Conservation (phyloP, 352 stramenopile genomes). For the Elongisporangium anandrum region DNA sequence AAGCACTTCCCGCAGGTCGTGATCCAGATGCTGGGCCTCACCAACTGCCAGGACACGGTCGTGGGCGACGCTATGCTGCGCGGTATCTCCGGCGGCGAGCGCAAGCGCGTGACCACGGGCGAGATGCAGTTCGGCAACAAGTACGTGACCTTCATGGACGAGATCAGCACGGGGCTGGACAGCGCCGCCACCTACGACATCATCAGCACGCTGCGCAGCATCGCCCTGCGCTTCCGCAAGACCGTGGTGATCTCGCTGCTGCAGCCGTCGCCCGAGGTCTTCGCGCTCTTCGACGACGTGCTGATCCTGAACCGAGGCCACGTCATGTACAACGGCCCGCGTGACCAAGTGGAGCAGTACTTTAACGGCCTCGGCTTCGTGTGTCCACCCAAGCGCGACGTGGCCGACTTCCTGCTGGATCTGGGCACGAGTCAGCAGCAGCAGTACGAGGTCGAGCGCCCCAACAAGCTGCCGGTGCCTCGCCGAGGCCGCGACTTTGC, state of each 20-base stretch:
- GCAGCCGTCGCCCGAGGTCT: slow-evolving; percentile 52
- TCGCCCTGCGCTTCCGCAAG: slow-evolving; percentile 34
- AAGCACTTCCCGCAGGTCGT: slow-evolving; percentile 25
- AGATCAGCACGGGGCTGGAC: slow-evolving; percentile 92
- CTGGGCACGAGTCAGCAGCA: slow-evolving; percentile 16
- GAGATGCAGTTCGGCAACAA: slow-evolving; percentile 79
- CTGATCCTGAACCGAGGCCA: slow-evolving; percentile 50
- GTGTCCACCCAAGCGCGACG: slow-evolving; percentile 25
- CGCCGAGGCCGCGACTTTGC: slow-evolving; percentile 14
- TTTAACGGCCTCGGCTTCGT: slow-evolving; percentile 34
- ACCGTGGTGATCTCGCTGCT: slow-evolving; percentile 54
- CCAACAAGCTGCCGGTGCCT: neutral
- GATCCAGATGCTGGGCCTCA: slow-evolving; percentile 23
- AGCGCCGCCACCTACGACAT: slow-evolving; percentile 90
- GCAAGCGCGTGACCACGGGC: slow-evolving; percentile 67
- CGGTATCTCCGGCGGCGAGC: slow-evolving; percentile 52
- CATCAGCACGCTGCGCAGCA: slow-evolving; percentile 51
- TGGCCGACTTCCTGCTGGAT: slow-evolving; percentile 21
- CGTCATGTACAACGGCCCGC: slow-evolving; percentile 60
- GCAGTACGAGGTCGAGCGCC: slow-evolving; percentile 5
- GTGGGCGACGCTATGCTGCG: slow-evolving; percentile 26
- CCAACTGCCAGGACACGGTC: slow-evolving; percentile 14
- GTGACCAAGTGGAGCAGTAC: slow-evolving; percentile 29
- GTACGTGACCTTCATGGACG: slow-evolving; percentile 78
- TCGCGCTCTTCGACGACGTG: slow-evolving; percentile 53